These are phyloP conservation scores for Thozetella sp. DNA, from an alignment of 495 filamentous ascomycete genomes.

Conservation along the genomic window DNA sequence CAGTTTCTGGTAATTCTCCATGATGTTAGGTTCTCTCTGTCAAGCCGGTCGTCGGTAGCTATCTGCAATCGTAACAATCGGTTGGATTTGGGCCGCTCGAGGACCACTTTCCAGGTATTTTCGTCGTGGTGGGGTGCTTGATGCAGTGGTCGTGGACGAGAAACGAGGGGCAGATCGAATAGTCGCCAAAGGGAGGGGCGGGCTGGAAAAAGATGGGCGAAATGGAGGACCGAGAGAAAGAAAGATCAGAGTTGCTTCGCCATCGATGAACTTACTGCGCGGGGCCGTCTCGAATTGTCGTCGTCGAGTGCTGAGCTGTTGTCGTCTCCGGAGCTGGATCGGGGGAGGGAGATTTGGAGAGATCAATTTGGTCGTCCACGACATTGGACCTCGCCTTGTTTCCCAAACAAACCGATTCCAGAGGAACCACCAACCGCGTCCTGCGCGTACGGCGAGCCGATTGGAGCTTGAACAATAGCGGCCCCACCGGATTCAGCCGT, in stretches of 20 bases:
- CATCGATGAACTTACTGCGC: not conserved
- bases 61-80: not conserved
- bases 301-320: not conserved
- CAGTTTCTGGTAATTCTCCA: slow-evolving; percentile 99
- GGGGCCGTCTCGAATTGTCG: not conserved
- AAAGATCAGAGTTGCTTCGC: not conserved
- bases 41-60: not conserved
- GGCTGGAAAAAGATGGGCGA: not conserved
- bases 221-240: not conserved
- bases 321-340: not conserved
- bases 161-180: not conserved
- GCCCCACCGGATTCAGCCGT: not conserved
- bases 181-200: not conserved
- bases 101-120: not conserved
- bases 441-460: not conserved
- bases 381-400: not conserved
- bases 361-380: not conserved
- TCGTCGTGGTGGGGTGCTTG: not conserved
- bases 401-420: slow-evolving; percentile 2
- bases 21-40: slow-evolving; percentile 34
- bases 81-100: not conserved
- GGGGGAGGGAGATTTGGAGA: not conserved
- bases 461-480: not conserved
- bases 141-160: not conserved
- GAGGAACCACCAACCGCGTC: not conserved